These are phyloP conservation scores for Penicillium diatomitis DNA, from an alignment of 495 filamentous ascomycete species.

Conservation along the genomic window DNA sequence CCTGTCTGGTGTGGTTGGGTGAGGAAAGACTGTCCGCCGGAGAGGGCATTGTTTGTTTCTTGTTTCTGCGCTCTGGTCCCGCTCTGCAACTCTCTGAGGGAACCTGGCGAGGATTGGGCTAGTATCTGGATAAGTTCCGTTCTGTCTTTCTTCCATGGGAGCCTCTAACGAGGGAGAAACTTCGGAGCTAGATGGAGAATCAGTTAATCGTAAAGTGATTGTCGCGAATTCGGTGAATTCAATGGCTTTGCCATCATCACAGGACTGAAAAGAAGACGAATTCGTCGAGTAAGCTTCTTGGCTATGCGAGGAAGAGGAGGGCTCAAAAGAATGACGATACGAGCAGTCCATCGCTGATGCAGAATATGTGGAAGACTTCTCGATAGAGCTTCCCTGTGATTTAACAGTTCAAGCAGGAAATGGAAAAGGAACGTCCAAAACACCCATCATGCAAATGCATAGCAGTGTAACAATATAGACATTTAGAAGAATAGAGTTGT, in stretches of 20 bases:
- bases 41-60: neutral
- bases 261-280: slow-evolving; percentile 9
- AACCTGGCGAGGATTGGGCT: neutral
- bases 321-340: slow-evolving; percentile 20
- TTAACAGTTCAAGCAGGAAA: neutral
- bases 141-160: slow-evolving; percentile 8
- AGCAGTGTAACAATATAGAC: no score
- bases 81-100: no score
- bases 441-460: neutral
- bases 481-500: neutral
- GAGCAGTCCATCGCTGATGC: slow-evolving; percentile 15
- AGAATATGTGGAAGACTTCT: neutral
- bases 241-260: slow-evolving; percentile 1
- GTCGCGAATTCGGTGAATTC: slow-evolving; percentile 15
- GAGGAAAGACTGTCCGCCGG: slow-evolving; percentile 4
- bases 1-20: slow-evolving; percentile 46
- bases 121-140: neutral
- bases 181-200: slow-evolving; percentile 8
- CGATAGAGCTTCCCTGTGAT: neutral
- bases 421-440: slow-evolving; percentile 15
- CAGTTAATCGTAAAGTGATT: slow-evolving; percentile 10
- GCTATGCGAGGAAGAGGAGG: slow-evolving; percentile 8
- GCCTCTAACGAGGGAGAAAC: slow-evolving; percentile 1
- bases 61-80: no score
- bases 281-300: slow-evolving; percentile 4